Evolutionary conservation across 768 basidiomycete genomes (phyloP).

Genomic region (Rhodotorula paludigena): DNA sequence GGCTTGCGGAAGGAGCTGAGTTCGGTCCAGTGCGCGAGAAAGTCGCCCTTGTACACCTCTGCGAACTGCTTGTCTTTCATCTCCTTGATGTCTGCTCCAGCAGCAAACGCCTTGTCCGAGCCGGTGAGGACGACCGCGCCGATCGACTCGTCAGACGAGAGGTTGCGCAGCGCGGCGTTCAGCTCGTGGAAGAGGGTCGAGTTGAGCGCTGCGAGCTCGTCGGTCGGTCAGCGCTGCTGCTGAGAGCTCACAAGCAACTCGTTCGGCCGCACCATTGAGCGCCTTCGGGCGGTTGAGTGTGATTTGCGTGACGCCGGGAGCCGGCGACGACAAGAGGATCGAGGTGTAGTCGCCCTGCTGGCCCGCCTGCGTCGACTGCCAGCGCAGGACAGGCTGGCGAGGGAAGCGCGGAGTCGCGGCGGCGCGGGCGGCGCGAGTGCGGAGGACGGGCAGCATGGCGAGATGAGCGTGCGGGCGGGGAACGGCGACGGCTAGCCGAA

Average conservation of each 20-base stretch:
- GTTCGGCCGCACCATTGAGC: constrained; percentile 47
- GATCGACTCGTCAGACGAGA: constrained; percentile 65
- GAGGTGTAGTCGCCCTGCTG: constrained; percentile 30
- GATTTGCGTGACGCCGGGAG: constrained; percentile 54
- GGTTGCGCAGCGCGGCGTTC: constrained; percentile 66
- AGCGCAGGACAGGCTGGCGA: constrained; percentile 4
- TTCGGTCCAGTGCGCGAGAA: constrained; percentile 72
- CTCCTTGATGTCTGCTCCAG: constrained; percentile 97
- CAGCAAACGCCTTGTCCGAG: constrained; percentile 86
- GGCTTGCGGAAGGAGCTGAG: constrained; percentile 76
- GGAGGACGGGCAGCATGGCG: constrained; percentile 11
- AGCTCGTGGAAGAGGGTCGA: constrained; percentile 74
- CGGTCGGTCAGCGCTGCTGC: constrained; percentile 51
- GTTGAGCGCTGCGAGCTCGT: constrained; percentile 57
- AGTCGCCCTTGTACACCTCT: constrained; percentile 81
- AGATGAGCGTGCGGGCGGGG: constrained; percentile 35
- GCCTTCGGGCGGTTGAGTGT: constrained; percentile 85
- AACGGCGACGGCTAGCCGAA: background rate
- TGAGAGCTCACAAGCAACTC: constrained; percentile 36
- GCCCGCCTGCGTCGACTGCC: constrained; percentile 5
- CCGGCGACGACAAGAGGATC: constrained; percentile 39
- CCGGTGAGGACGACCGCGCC: constrained; percentile 89
- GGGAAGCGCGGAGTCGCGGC: constrained; percentile 1
- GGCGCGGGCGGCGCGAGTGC: background rate
- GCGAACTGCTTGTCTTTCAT: constrained; percentile 92